These are phyloP conservation scores for Colletotrichum tropicicola DNA, from an alignment of 2,329 filamentous ascomycete genomes.

Conservation along the genomic window DNA sequence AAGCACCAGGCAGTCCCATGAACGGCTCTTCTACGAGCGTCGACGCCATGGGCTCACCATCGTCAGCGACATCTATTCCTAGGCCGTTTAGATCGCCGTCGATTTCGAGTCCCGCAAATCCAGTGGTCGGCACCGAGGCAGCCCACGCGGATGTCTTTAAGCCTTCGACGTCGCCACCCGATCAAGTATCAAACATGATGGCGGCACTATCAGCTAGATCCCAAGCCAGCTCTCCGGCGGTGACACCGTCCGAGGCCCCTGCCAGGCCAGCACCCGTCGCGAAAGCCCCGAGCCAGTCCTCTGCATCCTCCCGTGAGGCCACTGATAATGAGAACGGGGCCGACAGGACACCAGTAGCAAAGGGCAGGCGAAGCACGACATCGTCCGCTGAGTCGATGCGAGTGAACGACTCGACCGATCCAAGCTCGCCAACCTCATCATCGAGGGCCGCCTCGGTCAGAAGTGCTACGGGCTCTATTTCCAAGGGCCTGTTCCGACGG, in stretches of 20 bases:
- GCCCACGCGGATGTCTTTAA: conserved; percentile 72
- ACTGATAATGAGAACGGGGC: conserved; percentile 47
- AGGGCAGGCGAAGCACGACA: conserved; percentile 46
- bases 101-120: conserved; percentile 69
- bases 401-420: conserved; percentile 41
- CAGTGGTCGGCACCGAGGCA: conserved; percentile 73
- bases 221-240: conserved; percentile 60
- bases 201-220: conserved; percentile 73
- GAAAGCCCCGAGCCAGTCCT: conserved; percentile 57
- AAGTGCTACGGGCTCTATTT: conserved; percentile 49
- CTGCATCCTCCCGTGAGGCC: conserved; percentile 56
- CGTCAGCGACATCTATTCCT: conserved; percentile 41
- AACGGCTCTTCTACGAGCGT: conserved; percentile 57
- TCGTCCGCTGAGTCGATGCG: conserved; percentile 46
- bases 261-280: conserved; percentile 46
- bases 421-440: conserved; percentile 32
- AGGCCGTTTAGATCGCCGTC: conserved; percentile 59
- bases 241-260: conserved; percentile 48
- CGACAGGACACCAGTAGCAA: conserved; percentile 37
- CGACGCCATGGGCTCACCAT: conserved; percentile 49
- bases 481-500: conserved; percentile 51
- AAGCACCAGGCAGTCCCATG: conserved; percentile 40
- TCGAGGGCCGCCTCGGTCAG: conserved; percentile 44
- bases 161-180: conserved; percentile 62
- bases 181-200: conserved; percentile 72